Base-by-base conservation (phyloP, 2,329 filamentous ascomycete genomes). In the Fusarium cyanostomum region DNA sequence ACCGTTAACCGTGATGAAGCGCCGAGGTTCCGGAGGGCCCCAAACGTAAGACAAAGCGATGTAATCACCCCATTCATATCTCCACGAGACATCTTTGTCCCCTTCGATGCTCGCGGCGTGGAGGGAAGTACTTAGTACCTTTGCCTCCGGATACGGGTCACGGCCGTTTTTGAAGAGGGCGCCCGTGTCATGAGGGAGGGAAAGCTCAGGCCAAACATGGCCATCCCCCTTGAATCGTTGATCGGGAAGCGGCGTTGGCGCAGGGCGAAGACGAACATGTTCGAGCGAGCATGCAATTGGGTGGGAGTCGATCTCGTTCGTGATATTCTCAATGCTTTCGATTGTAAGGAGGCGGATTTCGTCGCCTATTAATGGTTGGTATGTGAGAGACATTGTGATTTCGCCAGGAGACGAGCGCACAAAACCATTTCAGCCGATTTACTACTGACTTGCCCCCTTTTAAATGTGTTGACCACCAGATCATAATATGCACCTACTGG, bases 31-130 rank as follows among this genome's bases (percentile, higher is more conserved):
- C n/a, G 31, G 11, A 12, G 41, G 4, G 2, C 31, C n/a, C 56
- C 56, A 58, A 5, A 15, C 30, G 7, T 58, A 59, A 0, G 56
- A 59, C 0, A 59, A 24, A 0, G 56, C 56, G 3, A 59, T 51
- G 1, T 39, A 59, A 2, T 59, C 56, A 0, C 56, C 56, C 56
- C 56, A 59, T 3, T 30, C 8, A 7, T 51, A 13, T 31, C 44
- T 18, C 56, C 56, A 59, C 1, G 43, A 31, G 1, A 58, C 8
- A 11, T 2, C 3, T 7, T 5, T 7, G 1, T 43, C 37, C 2
- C 16, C 11, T 2, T 8, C 12, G 2, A 39, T 12, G 5, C 1
- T 10, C 6, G 8, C 2, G 2, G 28, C 12, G 3, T 21, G 7
- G 11, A 9, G 12, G n/a, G 24, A 28, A 31, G 16, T 4, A 1